Conservation (phyloP, 179 eudicot genomes). For the Spinacia oleracea region DNA sequence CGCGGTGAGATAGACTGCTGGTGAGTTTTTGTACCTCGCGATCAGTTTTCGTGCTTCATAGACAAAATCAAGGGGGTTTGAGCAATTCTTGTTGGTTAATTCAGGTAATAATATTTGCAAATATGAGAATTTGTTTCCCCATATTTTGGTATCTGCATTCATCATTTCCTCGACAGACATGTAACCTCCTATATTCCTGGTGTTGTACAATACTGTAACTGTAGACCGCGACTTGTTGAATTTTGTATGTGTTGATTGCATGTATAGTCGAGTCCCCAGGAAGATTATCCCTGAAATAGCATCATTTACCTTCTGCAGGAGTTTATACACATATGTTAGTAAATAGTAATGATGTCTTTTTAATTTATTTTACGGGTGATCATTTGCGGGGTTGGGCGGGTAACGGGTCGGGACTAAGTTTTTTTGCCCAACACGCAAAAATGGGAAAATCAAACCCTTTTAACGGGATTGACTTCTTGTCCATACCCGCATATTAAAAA, state of each 20-base stretch:
- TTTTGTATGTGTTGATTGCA: slow-evolving; percentile 41
- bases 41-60: slow-evolving; percentile 45
- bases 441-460: too few relatives aligned
- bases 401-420: too few relatives aligned
- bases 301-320: slow-evolving; percentile 65
- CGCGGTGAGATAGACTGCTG: slow-evolving; percentile 60
- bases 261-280: slow-evolving; percentile 64
- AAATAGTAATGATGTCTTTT: not conserved
- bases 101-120: slow-evolving; percentile 58
- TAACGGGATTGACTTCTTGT: too few relatives aligned
- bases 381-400: too few relatives aligned
- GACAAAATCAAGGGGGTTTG: slow-evolving; percentile 49
- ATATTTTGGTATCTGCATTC: slow-evolving; percentile 34
- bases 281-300: slow-evolving; percentile 58
- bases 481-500: too few relatives aligned
- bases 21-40: slow-evolving; percentile 49
- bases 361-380: slow-evolving; percentile 1
- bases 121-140: slow-evolving; percentile 86
- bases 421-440: too few relatives aligned
- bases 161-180: slow-evolving; percentile 65
- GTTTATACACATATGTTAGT: too few relatives aligned
- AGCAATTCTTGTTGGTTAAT: slow-evolving; percentile 4
- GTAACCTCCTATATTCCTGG: slow-evolving; percentile 56
- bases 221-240: slow-evolving; percentile 40
- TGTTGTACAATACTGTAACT: slow-evolving; percentile 73